Percentiles rank a stretch among this genome's conserved stretches.
Evolutionary conservation across 1,284 basidiomycete species (phyloP).

Genomic region (Microbotryum violaceum): DNA sequence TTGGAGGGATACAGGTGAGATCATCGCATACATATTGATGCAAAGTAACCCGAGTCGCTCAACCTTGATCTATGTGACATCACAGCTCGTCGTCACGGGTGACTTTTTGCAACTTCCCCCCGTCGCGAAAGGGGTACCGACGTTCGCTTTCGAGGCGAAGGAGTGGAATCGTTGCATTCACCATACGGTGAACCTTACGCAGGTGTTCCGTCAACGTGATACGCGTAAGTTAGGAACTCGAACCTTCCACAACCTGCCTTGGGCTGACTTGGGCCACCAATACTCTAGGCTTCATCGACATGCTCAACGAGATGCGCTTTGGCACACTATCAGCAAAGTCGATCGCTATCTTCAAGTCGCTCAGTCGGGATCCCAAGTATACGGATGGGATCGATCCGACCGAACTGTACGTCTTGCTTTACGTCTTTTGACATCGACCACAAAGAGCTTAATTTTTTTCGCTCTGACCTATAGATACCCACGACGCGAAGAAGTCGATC

Average conservation of each 20-base stretch:
- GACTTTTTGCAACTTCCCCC: conserved; percentile 98
- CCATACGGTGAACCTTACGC: conserved; percentile 73
- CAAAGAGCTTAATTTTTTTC: not conserved
- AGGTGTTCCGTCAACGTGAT: conserved; percentile 69
- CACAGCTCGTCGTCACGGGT: conserved; percentile 79
- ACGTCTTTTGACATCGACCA: not conserved
- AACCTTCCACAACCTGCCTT: conserved; percentile 9
- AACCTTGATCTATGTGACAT: conserved; percentile 13
- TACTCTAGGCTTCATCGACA: conserved; percentile 65
- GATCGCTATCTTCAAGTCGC: conserved; percentile 53
- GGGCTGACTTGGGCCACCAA: not conserved
- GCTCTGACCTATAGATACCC: conserved; percentile 53
- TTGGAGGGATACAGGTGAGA: conserved; percentile 87
- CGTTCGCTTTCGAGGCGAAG: conserved; percentile 82
- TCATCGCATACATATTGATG: not conserved
- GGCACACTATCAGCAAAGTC: conserved; percentile 57
- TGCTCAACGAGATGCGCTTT: conserved; percentile 84
- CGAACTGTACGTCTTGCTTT: conserved; percentile 53
- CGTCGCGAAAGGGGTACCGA: conserved; percentile 50
- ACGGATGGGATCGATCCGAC: conserved; percentile 68
- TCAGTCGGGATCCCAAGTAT: conserved; percentile 56
- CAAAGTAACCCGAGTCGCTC: not conserved
- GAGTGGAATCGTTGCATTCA: conserved; percentile 71
- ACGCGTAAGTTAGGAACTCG: conserved; percentile 36
- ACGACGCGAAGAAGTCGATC: conserved; percentile 70